These are phyloP conservation scores for Arthroderma uncinatum DNA, from an alignment of 2,329 filamentous ascomycete genomes.

Conservation along the genomic window DNA sequence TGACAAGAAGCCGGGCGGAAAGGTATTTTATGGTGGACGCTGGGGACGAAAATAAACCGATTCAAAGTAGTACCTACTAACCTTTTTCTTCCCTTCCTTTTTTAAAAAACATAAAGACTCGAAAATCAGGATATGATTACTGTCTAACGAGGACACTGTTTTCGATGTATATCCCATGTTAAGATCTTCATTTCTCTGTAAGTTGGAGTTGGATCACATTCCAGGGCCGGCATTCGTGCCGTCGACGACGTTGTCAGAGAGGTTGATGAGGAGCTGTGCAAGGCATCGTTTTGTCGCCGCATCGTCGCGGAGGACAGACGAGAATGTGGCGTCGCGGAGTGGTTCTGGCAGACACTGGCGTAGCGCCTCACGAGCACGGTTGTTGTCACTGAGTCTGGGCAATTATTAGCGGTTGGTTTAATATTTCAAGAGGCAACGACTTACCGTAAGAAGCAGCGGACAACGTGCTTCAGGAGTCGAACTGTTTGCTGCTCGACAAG, in stretches of 20 bases:
- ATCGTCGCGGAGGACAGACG: conserved; percentile 88
- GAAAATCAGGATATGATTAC: not conserved
- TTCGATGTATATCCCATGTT: conserved; percentile 15
- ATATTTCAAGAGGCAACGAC: conserved; percentile 22
- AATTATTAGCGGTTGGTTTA: not conserved
- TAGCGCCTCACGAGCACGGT: conserved; percentile 83
- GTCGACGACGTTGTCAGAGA: conserved; percentile 74
- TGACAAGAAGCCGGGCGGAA: not conserved
- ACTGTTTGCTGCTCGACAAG: conserved; percentile 97
- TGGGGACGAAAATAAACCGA: not conserved
- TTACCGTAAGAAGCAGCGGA: conserved; percentile 89
- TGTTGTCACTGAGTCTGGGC: conserved; percentile 80
- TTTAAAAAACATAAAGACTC: too few relatives aligned
- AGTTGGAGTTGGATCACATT: conserved; percentile 21
- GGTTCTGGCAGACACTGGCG: conserved; percentile 94
- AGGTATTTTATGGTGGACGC: not conserved
- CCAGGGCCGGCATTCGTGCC: conserved; percentile 27
- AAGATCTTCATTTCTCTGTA: conserved; percentile 15
- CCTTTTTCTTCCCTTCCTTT: not conserved
- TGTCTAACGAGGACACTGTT: not conserved
- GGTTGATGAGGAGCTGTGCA: conserved; percentile 90
- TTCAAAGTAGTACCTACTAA: not conserved
- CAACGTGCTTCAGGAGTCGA: conserved; percentile 89
- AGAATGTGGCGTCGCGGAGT: conserved; percentile 97
- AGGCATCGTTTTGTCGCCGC: conserved; percentile 95